These are phyloP conservation scores for Camelina neglecta DNA, from an alignment of 345 rosid species.

Conservation along the genomic window DNA sequence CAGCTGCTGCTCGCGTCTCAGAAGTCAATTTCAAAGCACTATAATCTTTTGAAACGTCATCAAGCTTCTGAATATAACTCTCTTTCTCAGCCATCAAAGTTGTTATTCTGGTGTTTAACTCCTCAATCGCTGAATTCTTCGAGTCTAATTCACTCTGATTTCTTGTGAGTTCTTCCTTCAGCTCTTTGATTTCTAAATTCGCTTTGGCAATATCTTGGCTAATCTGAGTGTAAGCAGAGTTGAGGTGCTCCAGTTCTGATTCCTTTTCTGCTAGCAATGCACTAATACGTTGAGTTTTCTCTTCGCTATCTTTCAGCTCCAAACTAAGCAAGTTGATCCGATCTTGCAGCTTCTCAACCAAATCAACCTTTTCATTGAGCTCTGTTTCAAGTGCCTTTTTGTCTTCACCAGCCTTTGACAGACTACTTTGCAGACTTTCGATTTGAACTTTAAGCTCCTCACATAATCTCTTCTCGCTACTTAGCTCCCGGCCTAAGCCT, in stretches of 20 bases:
- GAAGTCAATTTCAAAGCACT: slow-evolving; percentile 63
- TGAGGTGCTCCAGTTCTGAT: slow-evolving; percentile 58
- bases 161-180: slow-evolving; percentile 53
- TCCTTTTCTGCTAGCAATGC: slow-evolving; percentile 62
- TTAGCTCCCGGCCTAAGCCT: slow-evolving; percentile 74
- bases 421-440: slow-evolving; percentile 54
- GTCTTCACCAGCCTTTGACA: slow-evolving; percentile 62
- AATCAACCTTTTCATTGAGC: slow-evolving; percentile 58
- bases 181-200: slow-evolving; percentile 50
- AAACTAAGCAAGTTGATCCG: slow-evolving; percentile 55
- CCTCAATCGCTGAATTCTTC: slow-evolving; percentile 57
- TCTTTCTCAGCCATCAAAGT: slow-evolving; percentile 61
- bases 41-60: slow-evolving; percentile 53
- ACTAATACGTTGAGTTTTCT: slow-evolving; percentile 51
- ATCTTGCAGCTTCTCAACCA: slow-evolving; percentile 60
- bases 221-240: slow-evolving; percentile 50
- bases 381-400: slow-evolving; percentile 62
- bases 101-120: slow-evolving; percentile 56
- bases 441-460: slow-evolving; percentile 61
- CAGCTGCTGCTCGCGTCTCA: slow-evolving; percentile 56
- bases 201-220: slow-evolving; percentile 61
- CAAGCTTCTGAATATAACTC: slow-evolving; percentile 53
- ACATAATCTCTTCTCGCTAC: slow-evolving; percentile 60
- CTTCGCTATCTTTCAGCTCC: slow-evolving; percentile 74
- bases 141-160: slow-evolving; percentile 56